A percentile compares a stretch with the other conserved stretches of the same genome.
Conservation (phyloP, 1,284 basidiomycete species). For the Ustilago vetiveriae region DNA sequence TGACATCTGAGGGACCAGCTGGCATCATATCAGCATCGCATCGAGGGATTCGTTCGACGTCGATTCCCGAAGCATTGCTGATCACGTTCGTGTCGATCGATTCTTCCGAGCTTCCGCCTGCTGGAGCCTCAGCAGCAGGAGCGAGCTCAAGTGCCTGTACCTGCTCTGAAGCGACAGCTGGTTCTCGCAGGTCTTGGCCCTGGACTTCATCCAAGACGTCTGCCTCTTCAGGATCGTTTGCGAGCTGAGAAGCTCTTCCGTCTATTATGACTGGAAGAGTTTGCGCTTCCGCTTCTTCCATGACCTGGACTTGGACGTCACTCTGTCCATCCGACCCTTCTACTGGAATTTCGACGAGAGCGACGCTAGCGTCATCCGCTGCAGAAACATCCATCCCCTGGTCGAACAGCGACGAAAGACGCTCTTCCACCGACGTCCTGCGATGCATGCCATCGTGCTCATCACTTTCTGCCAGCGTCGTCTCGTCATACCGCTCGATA, state of each 20-base stretch:
- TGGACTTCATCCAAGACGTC: no score
- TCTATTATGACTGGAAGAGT: no score
- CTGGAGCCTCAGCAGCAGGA: background rate
- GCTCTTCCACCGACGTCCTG: constrained; percentile 18
- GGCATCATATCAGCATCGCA: no score
- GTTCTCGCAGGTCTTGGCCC: no score
- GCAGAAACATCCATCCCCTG: background rate
- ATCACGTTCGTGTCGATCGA: no score
- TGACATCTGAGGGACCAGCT: background rate
- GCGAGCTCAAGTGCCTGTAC: no score
- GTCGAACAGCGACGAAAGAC: constrained; percentile 24
- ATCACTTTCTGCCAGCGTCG: background rate
- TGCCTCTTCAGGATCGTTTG: no score
- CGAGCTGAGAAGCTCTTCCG: no score
- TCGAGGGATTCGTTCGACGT: no score
- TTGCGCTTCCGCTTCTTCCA: no score
- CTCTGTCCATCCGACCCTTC: background rate
- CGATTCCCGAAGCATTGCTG: background rate
- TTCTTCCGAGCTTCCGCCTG: background rate
- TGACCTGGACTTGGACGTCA: no score
- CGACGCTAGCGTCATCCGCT: background rate
- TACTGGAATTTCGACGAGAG: background rate
- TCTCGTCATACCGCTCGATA: constrained; percentile 14
- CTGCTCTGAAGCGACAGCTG: no score
- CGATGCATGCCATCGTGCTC: constrained; percentile 4